These are phyloP conservation scores for Diaporthe caulivora DNA, from an alignment of 2,329 filamentous ascomycete genomes.

Conservation along the genomic window DNA sequence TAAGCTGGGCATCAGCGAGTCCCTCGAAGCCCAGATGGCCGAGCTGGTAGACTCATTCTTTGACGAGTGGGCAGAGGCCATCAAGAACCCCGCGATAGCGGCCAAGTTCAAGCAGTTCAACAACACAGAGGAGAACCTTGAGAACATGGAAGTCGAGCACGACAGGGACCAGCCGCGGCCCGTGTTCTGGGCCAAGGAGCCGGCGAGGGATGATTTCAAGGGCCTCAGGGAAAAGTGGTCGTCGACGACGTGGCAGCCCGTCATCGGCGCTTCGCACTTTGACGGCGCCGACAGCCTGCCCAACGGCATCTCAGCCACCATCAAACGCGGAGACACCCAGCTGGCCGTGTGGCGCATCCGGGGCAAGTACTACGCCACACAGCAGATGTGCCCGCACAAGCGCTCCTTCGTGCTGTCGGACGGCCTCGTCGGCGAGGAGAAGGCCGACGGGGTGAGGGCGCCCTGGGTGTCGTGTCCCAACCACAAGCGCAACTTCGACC, in stretches of 20 bases:
- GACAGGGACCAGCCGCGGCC: slow-evolving; percentile 82
- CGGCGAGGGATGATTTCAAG: slow-evolving; percentile 78
- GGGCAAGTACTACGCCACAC: slow-evolving; percentile 84
- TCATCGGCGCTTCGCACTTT: slow-evolving; percentile 80
- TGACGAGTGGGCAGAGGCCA: slow-evolving; percentile 90
- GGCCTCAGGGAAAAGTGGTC: slow-evolving; percentile 73
- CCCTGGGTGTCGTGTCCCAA: slow-evolving; percentile 91
- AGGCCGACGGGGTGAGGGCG: slow-evolving; percentile 44
- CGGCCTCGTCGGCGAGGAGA: slow-evolving; percentile 81
- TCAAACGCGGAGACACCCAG: slow-evolving; percentile 91
- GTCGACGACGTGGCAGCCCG: slow-evolving; percentile 80
- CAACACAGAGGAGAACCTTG: slow-evolving; percentile 80
- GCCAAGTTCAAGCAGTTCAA: slow-evolving; percentile 85
- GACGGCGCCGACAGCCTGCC: slow-evolving; percentile 70
- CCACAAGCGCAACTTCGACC: slow-evolving; percentile 91
- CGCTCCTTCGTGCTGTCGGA: slow-evolving; percentile 91
- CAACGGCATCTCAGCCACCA: slow-evolving; percentile 79
- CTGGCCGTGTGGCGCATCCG: slow-evolving; percentile 87
- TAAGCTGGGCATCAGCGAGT: slow-evolving; percentile 85
- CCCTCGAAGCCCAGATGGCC: slow-evolving; percentile 89
- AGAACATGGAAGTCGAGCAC: slow-evolving; percentile 76
- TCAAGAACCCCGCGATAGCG: slow-evolving; percentile 75
- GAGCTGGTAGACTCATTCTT: slow-evolving; percentile 87
- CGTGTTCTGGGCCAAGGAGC: slow-evolving; percentile 80
- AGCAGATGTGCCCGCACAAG: slow-evolving; percentile 97